Conservation (phyloP, 108 stramenopile genomes). For the Parmales sp. region DNA sequence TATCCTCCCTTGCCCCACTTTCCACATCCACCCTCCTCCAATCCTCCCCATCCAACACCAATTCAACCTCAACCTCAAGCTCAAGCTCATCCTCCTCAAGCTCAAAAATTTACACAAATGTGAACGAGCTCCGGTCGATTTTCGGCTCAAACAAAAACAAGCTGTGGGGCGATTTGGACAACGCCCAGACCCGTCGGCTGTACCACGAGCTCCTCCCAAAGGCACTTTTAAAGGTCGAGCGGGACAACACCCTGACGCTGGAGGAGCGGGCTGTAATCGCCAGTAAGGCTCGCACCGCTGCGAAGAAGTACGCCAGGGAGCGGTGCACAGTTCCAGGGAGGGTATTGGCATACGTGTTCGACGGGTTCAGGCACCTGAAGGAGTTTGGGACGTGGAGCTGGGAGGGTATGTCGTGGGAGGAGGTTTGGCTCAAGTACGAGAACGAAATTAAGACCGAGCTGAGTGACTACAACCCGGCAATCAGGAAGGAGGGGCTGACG, state of each 20-base stretch:
- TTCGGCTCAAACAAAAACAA: slow-evolving; percentile 73
- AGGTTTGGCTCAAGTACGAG: slow-evolving; percentile 88
- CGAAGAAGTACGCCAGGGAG: slow-evolving; percentile 83
- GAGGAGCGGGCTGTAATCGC: slow-evolving; percentile 83
- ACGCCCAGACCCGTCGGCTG: slow-evolving; percentile 50
- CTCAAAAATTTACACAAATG: no score
- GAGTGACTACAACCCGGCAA: background rate
- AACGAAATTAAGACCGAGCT: slow-evolving; percentile 41
- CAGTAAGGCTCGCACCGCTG: slow-evolving; percentile 76
- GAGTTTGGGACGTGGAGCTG: slow-evolving; percentile 69
- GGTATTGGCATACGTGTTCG: slow-evolving; percentile 64
- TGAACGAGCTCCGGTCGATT: no score
- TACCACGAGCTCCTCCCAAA: slow-evolving; percentile 72
- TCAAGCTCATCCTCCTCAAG: no score
- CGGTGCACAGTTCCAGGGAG: slow-evolving; percentile 67
- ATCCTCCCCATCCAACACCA: no score
- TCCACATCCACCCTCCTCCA: no score
- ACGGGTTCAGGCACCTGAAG: slow-evolving; percentile 69
- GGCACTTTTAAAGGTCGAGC: slow-evolving; percentile 53
- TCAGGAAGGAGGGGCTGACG: slow-evolving; percentile 47
- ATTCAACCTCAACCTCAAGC: no score
- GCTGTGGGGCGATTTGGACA: slow-evolving; percentile 75
- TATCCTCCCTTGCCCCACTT: no score
- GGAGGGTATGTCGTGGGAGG: slow-evolving; percentile 82
- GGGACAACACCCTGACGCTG: slow-evolving; percentile 26